A percentile compares a stretch with the other conserved stretches of the same genome.
phyloP scores from a whole-genome alignment of 2,329 filamentous ascomycete genomes.

The Pseudonectria buxi region DNA sequence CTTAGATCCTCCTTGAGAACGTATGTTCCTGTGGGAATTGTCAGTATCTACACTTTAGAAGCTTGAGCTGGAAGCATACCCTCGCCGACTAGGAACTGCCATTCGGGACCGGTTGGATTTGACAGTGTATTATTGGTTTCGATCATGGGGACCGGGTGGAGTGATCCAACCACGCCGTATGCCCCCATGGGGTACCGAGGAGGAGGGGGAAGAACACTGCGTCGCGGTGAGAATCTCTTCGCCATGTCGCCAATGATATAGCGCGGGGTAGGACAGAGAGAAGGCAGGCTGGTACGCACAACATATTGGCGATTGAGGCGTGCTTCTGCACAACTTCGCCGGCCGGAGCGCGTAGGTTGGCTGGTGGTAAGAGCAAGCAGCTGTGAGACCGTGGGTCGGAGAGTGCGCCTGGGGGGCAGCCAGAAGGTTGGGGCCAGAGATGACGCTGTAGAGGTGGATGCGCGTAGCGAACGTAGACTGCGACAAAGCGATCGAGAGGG shows the following conservation, averaged over 20 bases:
- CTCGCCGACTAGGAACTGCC: constrained; percentile 89
- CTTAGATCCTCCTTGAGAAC: constrained; percentile 84
- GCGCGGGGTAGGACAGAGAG: too few species aligned
- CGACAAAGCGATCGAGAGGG: too few species aligned
- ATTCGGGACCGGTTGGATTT: constrained; percentile 74
- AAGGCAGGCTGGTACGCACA: constrained; percentile 18
- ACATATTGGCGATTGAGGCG: constrained; percentile 12
- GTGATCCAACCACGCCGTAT: constrained; percentile 58
- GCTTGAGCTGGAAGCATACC: constrained; percentile 41
- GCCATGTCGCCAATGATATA: too few species aligned
- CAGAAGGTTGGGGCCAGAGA: too few species aligned
- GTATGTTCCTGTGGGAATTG: constrained; percentile 63
- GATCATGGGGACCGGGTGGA: constrained; percentile 66
- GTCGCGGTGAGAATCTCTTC: too few species aligned
- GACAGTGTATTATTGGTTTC: constrained; percentile 90
- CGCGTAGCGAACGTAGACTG: too few species aligned
- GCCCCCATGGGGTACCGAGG: constrained; percentile 72
- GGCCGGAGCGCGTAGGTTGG: too few species aligned
- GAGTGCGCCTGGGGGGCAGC: too few species aligned
- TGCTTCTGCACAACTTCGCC: too few species aligned
- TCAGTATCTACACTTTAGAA: constrained; percentile 7
- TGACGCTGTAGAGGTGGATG: too few species aligned
- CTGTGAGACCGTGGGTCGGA: too few species aligned
- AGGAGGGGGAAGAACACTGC: constrained; percentile 77
- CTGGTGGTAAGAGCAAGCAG: too few species aligned